These are phyloP conservation scores for Cymbopogon flexuosus DNA, from an alignment of 202 grass and related monocot species.

Conservation along the genomic window DNA sequence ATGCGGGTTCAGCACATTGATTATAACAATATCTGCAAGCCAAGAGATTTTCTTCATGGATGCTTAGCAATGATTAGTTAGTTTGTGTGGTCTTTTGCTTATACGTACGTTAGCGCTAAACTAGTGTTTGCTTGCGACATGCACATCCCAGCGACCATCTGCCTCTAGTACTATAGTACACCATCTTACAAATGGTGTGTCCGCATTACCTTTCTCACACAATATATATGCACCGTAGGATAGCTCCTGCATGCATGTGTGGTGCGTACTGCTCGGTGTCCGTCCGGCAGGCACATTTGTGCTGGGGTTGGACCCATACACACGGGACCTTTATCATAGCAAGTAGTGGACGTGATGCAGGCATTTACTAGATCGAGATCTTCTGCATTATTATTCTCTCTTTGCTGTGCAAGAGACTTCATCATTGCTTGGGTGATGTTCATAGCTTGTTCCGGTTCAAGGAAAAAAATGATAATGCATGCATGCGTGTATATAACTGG, in stretches of 20 bases:
- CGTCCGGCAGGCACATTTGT: constrained; percentile 22
- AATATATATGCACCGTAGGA: background rate
- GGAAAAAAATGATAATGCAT: background rate
- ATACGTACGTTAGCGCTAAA: background rate
- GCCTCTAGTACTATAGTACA: constrained; percentile 24
- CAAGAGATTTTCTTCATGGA: background rate
- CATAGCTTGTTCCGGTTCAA: background rate
- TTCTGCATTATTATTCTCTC: constrained; percentile 32
- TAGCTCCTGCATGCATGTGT: constrained; percentile 27
- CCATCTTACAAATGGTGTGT: constrained; percentile 20
- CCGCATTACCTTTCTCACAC: constrained; percentile 32
- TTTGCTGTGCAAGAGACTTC: constrained; percentile 16
- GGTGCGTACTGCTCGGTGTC: constrained; percentile 28
- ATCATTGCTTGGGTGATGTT: constrained; percentile 19
- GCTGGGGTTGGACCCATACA: constrained; percentile 25
- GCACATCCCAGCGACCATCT: constrained; percentile 22
- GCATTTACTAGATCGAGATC: constrained; percentile 33
- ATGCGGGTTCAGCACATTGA: background rate
- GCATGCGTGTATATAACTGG: background rate
- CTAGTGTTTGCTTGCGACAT: background rate
- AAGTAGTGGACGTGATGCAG: constrained; percentile 16
- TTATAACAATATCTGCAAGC: background rate
- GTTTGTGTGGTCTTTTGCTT: background rate
- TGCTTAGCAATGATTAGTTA: background rate
- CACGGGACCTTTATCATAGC: constrained; percentile 36